These are phyloP conservation scores for Ceratocystis papillata DNA, from an alignment of 2,329 filamentous ascomycete genomes.

Conservation along the genomic window DNA sequence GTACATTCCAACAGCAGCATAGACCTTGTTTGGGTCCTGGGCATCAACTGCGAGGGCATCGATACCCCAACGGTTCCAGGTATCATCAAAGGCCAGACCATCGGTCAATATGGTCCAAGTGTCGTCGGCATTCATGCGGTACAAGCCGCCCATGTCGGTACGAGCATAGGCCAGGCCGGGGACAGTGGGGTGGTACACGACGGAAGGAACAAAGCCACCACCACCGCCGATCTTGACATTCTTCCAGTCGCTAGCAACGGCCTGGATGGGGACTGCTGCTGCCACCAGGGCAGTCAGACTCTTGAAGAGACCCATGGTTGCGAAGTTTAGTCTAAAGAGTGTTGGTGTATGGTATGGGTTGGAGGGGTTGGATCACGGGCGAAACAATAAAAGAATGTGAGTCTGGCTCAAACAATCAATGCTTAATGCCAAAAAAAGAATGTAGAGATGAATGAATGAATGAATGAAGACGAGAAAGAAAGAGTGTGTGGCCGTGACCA, in stretches of 20 bases:
- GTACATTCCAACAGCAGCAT: conserved; percentile 47
- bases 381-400: not conserved
- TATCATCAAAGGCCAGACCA: conserved; percentile 34
- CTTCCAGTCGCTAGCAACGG: conserved; percentile 36
- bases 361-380: not conserved
- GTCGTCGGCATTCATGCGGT: conserved; percentile 45
- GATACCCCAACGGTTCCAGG: conserved; percentile 47
- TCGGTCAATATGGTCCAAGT: conserved; percentile 47
- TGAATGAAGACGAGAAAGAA: conserved; percentile 7
- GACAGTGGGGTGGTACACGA: conserved; percentile 45
- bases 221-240: conserved; percentile 46
- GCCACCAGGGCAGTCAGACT: conserved; percentile 23
- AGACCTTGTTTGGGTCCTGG: conserved; percentile 41
- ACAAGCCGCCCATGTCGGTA: conserved; percentile 48
- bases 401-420: conserved; percentile 7
- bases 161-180: conserved; percentile 45
- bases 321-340: not conserved
- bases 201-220: conserved; percentile 46
- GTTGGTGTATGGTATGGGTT: not conserved
- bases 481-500: not conserved
- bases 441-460: not conserved
- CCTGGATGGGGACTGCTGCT: conserved; percentile 28
- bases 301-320: conserved; percentile 13
- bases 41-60: conserved; percentile 48
- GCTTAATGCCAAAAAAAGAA: not conserved